Conservation (phyloP, 352 stramenopile species). For the Phytophthora ramorum region DNA sequence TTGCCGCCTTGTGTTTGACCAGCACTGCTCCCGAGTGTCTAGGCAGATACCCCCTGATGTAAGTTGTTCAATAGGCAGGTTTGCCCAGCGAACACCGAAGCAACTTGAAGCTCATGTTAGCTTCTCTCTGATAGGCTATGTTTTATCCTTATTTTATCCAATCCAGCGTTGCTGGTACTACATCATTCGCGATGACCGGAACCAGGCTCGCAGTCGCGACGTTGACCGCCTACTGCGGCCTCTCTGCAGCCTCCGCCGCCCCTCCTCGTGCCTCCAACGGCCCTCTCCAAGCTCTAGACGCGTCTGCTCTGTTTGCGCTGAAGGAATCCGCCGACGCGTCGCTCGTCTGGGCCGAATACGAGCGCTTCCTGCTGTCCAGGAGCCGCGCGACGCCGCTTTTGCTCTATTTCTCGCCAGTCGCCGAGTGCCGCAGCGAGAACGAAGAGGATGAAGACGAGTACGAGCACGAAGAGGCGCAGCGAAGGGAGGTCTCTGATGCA, state of each 20-base stretch:
- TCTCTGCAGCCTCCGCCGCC: slow-evolving; percentile 1
- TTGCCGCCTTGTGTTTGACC: too few relatives aligned
- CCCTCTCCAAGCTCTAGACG: slow-evolving; percentile 13
- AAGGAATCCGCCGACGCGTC: slow-evolving; percentile 12
- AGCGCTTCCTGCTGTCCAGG: slow-evolving; percentile 40
- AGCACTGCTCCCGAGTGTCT: too few relatives aligned
- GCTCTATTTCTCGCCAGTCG: slow-evolving; percentile 32
- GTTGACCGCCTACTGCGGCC: slow-evolving; percentile 3
- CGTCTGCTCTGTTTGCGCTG: slow-evolving; percentile 23
- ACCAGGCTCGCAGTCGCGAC: neutral
- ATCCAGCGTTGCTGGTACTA: neutral
- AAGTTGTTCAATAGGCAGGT: too few relatives aligned
- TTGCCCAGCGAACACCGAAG: too few relatives aligned
- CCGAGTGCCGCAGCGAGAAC: slow-evolving; percentile 1
- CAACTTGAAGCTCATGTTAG: too few relatives aligned
- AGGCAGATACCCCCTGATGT: too few relatives aligned
- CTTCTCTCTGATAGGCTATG: neutral
- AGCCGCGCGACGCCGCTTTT: slow-evolving; percentile 23
- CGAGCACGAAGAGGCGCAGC: neutral
- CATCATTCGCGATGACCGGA: slow-evolving; percentile 1
- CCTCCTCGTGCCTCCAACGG: neutral
- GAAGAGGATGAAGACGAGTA: slow-evolving; percentile 19
- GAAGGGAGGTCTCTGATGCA: neutral
- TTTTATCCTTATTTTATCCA: neutral
- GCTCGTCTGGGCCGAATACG: slow-evolving; percentile 39